These are phyloP conservation scores for Picea sitchensis DNA, from an alignment of 75 land plant genomes.

Conservation along the genomic window DNA sequence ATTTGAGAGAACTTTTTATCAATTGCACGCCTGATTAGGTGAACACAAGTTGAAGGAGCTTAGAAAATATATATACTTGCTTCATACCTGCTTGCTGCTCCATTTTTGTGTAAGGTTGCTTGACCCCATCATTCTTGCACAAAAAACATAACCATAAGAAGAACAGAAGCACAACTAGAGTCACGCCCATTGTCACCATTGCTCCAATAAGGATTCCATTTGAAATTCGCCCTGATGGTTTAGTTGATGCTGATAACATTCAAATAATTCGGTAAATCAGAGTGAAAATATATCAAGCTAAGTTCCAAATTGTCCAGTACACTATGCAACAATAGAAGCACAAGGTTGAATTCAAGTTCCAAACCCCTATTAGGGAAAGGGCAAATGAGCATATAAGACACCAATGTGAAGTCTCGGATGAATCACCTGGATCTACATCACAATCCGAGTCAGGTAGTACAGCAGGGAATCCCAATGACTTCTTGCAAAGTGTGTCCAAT, in stretches of 20 bases:
- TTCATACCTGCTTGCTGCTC: conserved; percentile 39
- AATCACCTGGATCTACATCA: conserved; percentile 29
- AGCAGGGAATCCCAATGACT: conserved; percentile 63
- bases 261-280: background rate
- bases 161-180: conserved; percentile 37
- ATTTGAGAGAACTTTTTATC: background rate
- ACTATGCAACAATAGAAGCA: background rate
- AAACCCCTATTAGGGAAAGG: background rate
- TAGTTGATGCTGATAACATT: conserved; percentile 19
- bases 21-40: background rate
- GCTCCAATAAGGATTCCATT: conserved; percentile 60
- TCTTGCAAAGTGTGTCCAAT: conserved; percentile 54
- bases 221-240: conserved; percentile 35
- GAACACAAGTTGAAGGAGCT: background rate
- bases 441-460: conserved; percentile 39
- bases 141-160: conserved; percentile 57
- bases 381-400: background rate
- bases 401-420: background rate
- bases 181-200: conserved; percentile 48
- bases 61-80: background rate
- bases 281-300: background rate
- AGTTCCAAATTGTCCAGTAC: background rate
- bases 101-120: conserved; percentile 44
- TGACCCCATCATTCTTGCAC: conserved; percentile 51
- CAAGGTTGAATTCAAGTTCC: background rate